Conservation (phyloP, 345 rosid genomes). For the Euphorbia tirucalli region DNA sequence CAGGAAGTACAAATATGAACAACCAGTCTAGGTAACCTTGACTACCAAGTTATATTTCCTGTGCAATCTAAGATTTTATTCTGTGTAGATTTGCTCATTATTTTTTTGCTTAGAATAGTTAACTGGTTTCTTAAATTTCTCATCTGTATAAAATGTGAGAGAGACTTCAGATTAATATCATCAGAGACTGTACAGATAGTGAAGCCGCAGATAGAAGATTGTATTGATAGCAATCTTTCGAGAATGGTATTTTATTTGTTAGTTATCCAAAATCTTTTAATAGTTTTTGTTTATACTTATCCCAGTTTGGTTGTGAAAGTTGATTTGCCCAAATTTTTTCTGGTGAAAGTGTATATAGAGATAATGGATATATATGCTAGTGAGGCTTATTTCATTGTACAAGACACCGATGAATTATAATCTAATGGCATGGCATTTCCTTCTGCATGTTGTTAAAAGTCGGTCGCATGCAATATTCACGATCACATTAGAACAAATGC, state of each 20-base stretch:
- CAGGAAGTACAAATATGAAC: conserved; percentile 98
- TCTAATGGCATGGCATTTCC: conserved; percentile 25
- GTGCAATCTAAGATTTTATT: conserved; percentile 1
- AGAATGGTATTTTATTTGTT: background rate
- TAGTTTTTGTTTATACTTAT: background rate
- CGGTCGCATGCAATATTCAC: conserved; percentile 99
- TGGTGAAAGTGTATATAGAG: conserved; percentile 1
- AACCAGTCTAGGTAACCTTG: conserved; percentile 78
- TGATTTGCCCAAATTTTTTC: background rate
- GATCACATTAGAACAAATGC: conserved; percentile 92
- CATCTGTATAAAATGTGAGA: background rate
- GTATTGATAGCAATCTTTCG: conserved; percentile 2
- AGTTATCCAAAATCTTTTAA: conserved; percentile 1
- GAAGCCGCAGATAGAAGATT: background rate
- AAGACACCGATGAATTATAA: conserved; percentile 14
- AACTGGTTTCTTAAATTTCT: background rate
- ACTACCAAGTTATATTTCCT: conserved; percentile 5
- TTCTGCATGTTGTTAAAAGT: conserved; percentile 50
- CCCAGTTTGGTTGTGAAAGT: conserved; percentile 8
- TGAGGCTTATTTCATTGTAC: conserved; percentile 14
- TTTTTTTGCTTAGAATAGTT: background rate
- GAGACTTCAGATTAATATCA: background rate
- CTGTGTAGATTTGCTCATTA: background rate
- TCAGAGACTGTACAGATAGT: conserved; percentile 4
- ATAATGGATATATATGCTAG: conserved; percentile 6